Evolutionary conservation across 495 filamentous ascomycete genomes (phyloP).

Genomic region (Hypoxylon fuscum): DNA sequence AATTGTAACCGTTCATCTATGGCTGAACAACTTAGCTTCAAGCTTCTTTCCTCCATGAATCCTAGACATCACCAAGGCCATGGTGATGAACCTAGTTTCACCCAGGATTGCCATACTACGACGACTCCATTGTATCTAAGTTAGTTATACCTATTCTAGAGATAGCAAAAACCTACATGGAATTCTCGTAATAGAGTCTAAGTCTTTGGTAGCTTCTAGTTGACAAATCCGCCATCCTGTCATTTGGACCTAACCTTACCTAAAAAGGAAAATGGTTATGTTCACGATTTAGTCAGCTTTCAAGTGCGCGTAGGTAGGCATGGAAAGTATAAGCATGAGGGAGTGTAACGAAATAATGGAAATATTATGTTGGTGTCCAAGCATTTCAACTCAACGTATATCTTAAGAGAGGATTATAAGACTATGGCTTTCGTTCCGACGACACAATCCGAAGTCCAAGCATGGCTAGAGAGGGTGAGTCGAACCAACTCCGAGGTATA

Average conservation of each 20-base stretch:
- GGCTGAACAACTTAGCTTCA: too few relatives aligned
- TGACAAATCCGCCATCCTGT: neutral
- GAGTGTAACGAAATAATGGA: neutral
- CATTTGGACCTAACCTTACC: slow-evolving; percentile 13
- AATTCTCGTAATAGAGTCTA: neutral
- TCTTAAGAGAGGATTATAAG: neutral
- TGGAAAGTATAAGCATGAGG: slow-evolving; percentile 27
- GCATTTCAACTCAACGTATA: neutral
- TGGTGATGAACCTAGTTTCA: too few relatives aligned
- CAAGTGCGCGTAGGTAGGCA: neutral
- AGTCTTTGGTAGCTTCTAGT: neutral
- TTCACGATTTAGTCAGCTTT: slow-evolving; percentile 25
- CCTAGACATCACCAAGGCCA: too few relatives aligned
- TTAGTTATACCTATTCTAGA: too few relatives aligned
- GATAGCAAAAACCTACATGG: too few relatives aligned
- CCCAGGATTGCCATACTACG: too few relatives aligned
- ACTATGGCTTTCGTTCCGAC: slow-evolving; percentile 38
- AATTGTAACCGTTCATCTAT: too few relatives aligned
- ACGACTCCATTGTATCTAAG: too few relatives aligned
- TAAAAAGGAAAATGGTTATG: slow-evolving; percentile 37
- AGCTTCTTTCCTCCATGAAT: too few relatives aligned
- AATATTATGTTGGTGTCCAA: neutral
- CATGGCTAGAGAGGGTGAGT: slow-evolving; percentile 31
- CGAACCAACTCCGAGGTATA: neutral
- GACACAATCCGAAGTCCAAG: slow-evolving; percentile 21